These are phyloP conservation scores for Acanthamoeba triangularis DNA, from an alignment of 208 protist species.

Conservation along the genomic window DNA sequence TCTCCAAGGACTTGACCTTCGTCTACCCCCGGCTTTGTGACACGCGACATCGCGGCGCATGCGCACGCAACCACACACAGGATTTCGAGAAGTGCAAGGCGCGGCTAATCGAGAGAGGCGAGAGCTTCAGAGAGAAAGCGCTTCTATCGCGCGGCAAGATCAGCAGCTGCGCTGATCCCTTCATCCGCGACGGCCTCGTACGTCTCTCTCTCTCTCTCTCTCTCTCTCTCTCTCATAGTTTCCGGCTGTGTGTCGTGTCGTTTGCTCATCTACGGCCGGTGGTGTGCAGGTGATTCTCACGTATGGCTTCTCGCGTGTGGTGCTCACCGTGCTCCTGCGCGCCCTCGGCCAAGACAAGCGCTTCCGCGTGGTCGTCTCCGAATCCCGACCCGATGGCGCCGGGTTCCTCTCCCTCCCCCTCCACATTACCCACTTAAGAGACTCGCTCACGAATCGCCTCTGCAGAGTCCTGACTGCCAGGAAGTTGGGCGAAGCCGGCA, in stretches of 20 bases:
- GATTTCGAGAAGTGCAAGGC: constrained; percentile 87
- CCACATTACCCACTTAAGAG: not conserved
- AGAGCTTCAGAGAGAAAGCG: constrained; percentile 83
- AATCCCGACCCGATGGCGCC: constrained; percentile 86
- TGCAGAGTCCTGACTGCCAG: constrained; percentile 78
- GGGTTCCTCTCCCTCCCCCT: constrained; percentile 76
- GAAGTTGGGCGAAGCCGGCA: constrained; percentile 81
- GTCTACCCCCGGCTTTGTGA: too few relatives aligned
- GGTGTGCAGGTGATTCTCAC: constrained; percentile 86
- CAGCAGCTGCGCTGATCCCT: constrained; percentile 80
- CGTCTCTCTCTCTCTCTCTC: not conserved
- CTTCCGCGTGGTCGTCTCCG: constrained; percentile 91
- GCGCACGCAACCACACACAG: constrained; percentile 24
- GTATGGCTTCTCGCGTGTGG: constrained; percentile 90
- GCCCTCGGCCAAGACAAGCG: constrained; percentile 82
- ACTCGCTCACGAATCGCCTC: not conserved
- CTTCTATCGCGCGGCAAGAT: constrained; percentile 80
- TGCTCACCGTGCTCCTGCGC: constrained; percentile 84
- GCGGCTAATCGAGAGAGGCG: constrained; percentile 86
- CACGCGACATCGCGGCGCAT: not conserved
- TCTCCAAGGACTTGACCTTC: too few relatives aligned
- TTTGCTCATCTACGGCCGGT: not conserved
- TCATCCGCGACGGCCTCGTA: constrained; percentile 89
- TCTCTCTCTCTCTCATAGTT: not conserved
- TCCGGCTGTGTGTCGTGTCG: not conserved